Percentiles rank a stretch among this genome's conserved stretches.
These are phyloP conservation scores for Komagataella pastoris DNA, from an alignment of 805 yeast genomes.

Conservation along the genomic window DNA sequence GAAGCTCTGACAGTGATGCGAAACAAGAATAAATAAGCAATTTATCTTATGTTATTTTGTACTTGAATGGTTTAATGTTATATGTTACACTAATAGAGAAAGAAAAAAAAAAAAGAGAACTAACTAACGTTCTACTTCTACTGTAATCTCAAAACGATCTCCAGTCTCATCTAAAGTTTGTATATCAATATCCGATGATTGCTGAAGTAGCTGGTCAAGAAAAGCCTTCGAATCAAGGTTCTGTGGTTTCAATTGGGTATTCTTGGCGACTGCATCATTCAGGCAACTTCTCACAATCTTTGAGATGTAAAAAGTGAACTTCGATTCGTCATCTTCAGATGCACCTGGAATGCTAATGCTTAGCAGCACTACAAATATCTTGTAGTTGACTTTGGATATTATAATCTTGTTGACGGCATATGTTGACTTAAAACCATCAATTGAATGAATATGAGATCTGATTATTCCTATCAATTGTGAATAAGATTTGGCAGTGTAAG, in stretches of 20 bases:
- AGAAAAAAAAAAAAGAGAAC: not conserved
- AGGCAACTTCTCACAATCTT: constrained; percentile 13
- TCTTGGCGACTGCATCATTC: not conserved
- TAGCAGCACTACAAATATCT: constrained; percentile 42
- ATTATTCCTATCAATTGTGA: constrained; percentile 24
- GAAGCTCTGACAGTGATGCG: not conserved
- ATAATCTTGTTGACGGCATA: constrained; percentile 35
- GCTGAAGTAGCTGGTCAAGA: not conserved
- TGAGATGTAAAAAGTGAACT: constrained; percentile 34
- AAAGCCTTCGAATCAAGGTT: not conserved
- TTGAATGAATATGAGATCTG: constrained; percentile 25
- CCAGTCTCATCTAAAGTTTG: not conserved
- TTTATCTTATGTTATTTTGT: too few species aligned
- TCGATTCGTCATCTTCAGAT: constrained; percentile 54
- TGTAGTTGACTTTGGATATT: constrained; percentile 51
- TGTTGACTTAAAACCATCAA: constrained; percentile 38
- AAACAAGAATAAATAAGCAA: not conserved
- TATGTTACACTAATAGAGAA: not conserved
- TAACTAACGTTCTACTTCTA: not conserved
- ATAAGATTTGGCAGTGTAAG: constrained; percentile 27
- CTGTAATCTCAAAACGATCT: not conserved
- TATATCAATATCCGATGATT: not conserved
- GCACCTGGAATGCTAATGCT: constrained; percentile 53
- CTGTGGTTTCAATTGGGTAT: not conserved
- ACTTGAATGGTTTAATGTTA: not conserved